phyloP scores from a whole-genome alignment of 345 rosid genomes.

The Ricinus communis region DNA sequence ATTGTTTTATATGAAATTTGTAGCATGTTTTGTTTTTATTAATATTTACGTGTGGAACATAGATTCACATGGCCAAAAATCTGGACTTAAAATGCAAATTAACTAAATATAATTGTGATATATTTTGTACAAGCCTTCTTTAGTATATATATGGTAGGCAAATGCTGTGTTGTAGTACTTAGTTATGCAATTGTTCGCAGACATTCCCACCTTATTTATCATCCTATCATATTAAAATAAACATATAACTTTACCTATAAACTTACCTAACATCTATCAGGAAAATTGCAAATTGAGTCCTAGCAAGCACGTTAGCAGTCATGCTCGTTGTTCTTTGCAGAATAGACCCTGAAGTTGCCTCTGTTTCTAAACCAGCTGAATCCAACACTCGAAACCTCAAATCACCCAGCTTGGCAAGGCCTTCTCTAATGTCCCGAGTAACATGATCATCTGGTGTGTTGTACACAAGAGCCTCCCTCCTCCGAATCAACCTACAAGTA shows the following conservation, averaged over 20 bases:
- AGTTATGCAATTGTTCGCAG: no score
- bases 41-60: neutral
- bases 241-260: neutral
- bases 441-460: conserved; percentile 95
- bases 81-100: neutral
- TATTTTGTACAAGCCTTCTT: no score
- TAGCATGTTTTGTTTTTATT: neutral
- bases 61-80: neutral
- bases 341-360: conserved; percentile 81
- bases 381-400: conserved; percentile 82
- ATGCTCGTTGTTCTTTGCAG: conserved; percentile 77
- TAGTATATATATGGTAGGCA: neutral
- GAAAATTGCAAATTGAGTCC: conserved; percentile 78
- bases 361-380: conserved; percentile 96
- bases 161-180: neutral
- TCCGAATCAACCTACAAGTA: conserved; percentile 62
- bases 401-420: conserved; percentile 84
- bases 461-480: conserved; percentile 93
- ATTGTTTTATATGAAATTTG: neutral
- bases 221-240: neutral
- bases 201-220: neutral
- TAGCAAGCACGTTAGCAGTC: conserved; percentile 79
- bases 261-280: conserved; percentile 78
- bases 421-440: conserved; percentile 90
- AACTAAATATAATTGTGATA: neutral